These are phyloP conservation scores for Rhododendron vialii DNA, from an alignment of 148 eudicot genomes.

Conservation along the genomic window DNA sequence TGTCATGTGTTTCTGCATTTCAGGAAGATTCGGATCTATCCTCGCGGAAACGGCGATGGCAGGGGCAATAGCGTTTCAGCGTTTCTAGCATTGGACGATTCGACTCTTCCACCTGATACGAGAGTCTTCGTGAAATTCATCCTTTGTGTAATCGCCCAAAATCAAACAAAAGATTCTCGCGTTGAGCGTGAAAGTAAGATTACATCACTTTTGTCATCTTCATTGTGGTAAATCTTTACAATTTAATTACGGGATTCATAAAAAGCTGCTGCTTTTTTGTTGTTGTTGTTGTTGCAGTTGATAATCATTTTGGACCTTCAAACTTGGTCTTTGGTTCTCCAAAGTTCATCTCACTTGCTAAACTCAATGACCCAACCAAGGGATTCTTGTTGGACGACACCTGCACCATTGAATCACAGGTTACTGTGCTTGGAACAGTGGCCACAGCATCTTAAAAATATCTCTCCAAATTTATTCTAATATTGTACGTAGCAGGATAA, in stretches of 20 bases:
- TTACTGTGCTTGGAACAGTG: constrained; percentile 10
- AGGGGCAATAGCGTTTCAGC: constrained; percentile 2
- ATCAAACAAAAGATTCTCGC: neutral
- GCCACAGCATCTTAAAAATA: neutral
- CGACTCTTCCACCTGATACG: constrained; percentile 10
- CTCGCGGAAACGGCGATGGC: constrained; percentile 6
- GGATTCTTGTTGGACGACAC: constrained; percentile 1
- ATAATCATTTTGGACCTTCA: constrained; percentile 9
- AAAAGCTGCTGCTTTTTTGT: neutral
- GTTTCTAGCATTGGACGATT: neutral
- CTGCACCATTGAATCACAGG: constrained; percentile 1
- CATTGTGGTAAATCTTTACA: neutral
- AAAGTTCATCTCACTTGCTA: constrained; percentile 8
- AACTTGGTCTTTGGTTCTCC: neutral
- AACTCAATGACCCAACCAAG: constrained; percentile 12
- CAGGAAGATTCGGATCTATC: constrained; percentile 16
- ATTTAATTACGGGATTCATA: neutral
- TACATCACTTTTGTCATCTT: neutral
- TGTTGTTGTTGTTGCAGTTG: neutral
- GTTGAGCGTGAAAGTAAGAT: neutral
- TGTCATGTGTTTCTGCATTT: neutral
- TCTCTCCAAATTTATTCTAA: neutral
- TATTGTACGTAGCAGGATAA: neutral
- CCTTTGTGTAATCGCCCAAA: neutral
- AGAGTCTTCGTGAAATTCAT: neutral